phyloP scores from a whole-genome alignment of 139 green algal genomes.

The Zygnema cylindricum region DNA sequence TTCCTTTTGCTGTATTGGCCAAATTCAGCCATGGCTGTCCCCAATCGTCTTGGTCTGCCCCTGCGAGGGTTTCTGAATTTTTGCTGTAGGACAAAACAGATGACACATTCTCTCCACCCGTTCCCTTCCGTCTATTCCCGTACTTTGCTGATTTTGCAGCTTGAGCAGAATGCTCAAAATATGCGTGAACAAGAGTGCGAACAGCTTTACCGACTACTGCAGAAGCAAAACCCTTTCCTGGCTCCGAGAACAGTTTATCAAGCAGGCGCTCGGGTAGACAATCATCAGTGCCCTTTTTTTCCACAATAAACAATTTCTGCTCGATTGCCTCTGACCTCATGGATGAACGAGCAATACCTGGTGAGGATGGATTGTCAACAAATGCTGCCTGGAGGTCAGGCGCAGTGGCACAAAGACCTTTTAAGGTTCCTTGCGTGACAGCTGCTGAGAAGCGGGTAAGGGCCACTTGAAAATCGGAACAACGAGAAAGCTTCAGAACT shows the following conservation, averaged over 20 bases:
- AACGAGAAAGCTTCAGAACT: slow-evolving; percentile 38
- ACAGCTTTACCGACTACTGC: slow-evolving; percentile 43
- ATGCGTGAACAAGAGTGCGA: slow-evolving; percentile 22
- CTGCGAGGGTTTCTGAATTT: background rate
- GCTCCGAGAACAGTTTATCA: slow-evolving; percentile 53
- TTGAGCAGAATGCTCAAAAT: slow-evolving; percentile 5
- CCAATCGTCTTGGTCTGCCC: background rate
- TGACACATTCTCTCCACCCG: background rate
- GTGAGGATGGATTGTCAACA: background rate
- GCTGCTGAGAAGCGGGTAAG: slow-evolving; percentile 16
- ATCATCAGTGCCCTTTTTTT: background rate
- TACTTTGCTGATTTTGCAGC: background rate
- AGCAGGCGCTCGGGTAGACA: slow-evolving; percentile 16
- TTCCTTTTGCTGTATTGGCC: slow-evolving; percentile 28
- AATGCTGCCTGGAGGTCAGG: slow-evolving; percentile 15
- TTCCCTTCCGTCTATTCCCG: background rate
- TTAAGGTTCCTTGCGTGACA: slow-evolving; percentile 15
- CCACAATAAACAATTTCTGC: background rate
- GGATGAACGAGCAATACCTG: background rate
- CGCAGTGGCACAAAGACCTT: background rate
- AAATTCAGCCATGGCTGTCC: slow-evolving; percentile 28
- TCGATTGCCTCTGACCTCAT: background rate
- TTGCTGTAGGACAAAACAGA: background rate
- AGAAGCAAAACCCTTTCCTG: slow-evolving; percentile 45
- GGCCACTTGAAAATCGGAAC: slow-evolving; percentile 37